Conservation (phyloP, 148 eudicot species). For the Nepenthes gracilis region DNA sequence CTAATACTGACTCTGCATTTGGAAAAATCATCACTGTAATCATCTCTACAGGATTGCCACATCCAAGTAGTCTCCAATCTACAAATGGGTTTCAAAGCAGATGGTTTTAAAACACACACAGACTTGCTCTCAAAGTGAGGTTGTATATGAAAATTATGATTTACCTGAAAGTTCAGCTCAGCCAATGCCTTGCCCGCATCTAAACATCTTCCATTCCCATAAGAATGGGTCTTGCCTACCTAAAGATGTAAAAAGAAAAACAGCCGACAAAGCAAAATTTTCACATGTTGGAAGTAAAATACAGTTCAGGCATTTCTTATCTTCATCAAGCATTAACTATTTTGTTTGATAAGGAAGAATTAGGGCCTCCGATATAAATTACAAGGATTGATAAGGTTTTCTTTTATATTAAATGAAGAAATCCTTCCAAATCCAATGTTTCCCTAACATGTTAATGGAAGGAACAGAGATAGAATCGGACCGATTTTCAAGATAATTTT, state of each 20-base stretch:
- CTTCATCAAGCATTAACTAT: no score
- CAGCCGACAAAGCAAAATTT: not conserved
- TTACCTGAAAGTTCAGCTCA: slow-evolving; percentile 29
- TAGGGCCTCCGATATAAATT: no score
- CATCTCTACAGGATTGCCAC: slow-evolving; percentile 26
- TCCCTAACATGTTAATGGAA: no score
- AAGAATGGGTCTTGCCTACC: slow-evolving; percentile 36
- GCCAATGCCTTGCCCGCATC: slow-evolving; percentile 34
- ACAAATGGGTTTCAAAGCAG: not conserved
- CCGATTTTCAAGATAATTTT: no score
- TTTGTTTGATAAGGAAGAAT: no score
- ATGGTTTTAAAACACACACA: not conserved
- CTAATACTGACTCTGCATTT: not conserved
- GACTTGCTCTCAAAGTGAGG: not conserved
- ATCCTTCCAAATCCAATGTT: no score
- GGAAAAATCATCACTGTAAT: no score
- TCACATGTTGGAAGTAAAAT: no score
- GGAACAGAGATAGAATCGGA: no score
- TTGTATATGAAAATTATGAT: not conserved
- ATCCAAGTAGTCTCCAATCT: slow-evolving; percentile 45
- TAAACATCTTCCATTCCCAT: slow-evolving; percentile 22
- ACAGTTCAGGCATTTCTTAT: no score
- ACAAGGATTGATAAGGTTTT: no score
- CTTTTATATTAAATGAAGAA: no score
- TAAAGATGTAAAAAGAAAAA: not conserved